A percentile compares a stretch with the other conserved stretches of the same genome.
These are phyloP conservation scores for Solanum bukasovii DNA, from an alignment of 257 asterid species.

Conservation along the genomic window DNA sequence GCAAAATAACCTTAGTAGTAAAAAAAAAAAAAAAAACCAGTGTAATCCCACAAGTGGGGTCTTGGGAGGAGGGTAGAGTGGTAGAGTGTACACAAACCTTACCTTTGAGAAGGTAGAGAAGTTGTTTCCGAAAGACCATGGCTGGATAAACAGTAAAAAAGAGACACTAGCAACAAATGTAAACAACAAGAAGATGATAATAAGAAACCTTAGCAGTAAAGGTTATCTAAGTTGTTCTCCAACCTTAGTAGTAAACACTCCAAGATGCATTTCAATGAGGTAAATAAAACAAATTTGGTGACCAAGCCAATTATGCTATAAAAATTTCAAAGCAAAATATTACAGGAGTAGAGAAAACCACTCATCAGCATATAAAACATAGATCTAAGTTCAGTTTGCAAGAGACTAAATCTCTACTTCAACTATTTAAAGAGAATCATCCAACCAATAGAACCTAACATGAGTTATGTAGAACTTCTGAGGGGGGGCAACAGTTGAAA, in stretches of 20 bases:
- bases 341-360: background rate
- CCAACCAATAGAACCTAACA: background rate
- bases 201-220: background rate
- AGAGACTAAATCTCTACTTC: too few species aligned
- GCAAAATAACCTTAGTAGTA: too few species aligned
- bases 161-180: background rate
- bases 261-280: background rate
- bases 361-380: background rate
- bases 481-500: too few species aligned
- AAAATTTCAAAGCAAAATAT: background rate
- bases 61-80: background rate
- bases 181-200: background rate
- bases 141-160: background rate
- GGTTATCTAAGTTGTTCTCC: background rate
- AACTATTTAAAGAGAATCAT: too few species aligned
- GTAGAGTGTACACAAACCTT: background rate
- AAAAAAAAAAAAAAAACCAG: too few species aligned
- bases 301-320: background rate
- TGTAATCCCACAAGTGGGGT: background rate
- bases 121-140: background rate
- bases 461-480: background rate
- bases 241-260: background rate
- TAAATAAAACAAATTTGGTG: background rate
- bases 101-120: background rate
- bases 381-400: background rate